phyloP scores from a whole-genome alignment of 306 rosid genomes.

The Castanospermum australe region DNA sequence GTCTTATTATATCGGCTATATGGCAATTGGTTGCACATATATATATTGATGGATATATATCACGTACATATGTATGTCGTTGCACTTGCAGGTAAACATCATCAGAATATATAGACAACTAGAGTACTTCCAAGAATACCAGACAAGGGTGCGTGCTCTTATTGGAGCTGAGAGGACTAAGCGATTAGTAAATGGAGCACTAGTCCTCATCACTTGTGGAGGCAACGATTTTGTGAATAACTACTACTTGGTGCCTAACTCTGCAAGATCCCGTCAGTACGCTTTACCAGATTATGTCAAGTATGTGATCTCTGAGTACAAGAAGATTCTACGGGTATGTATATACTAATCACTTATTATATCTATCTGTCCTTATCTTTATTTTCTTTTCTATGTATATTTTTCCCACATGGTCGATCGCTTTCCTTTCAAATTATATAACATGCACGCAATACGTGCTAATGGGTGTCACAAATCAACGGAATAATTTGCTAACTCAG shows the following conservation, averaged over 20 bases:
- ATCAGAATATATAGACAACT: slow-evolving; percentile 65
- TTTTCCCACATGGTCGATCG: neutral
- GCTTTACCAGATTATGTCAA: slow-evolving; percentile 58
- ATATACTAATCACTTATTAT: neutral
- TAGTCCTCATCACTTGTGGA: slow-evolving; percentile 68
- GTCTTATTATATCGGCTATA: neutral
- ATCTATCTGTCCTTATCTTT: neutral
- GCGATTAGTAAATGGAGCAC: slow-evolving; percentile 46
- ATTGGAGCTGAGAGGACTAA: slow-evolving; percentile 44
- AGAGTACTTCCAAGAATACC: slow-evolving; percentile 57
- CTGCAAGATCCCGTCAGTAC: slow-evolving; percentile 78
- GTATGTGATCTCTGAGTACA: slow-evolving; percentile 57
- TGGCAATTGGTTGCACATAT: neutral
- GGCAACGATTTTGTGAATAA: slow-evolving; percentile 92
- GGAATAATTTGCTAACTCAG: too few species aligned
- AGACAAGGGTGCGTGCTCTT: slow-evolving; percentile 46
- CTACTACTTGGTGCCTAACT: slow-evolving; percentile 71
- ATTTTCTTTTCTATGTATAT: neutral
- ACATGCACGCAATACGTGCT: neutral
- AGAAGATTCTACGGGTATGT: slow-evolving; percentile 54
- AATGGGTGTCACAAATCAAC: too few species aligned
- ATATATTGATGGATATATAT: neutral
- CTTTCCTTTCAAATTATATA: neutral
- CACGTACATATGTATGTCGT: neutral
- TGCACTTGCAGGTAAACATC: slow-evolving; percentile 56